These are phyloP conservation scores for Phytophthora citricola DNA, from an alignment of 352 stramenopile species.

Conservation along the genomic window DNA sequence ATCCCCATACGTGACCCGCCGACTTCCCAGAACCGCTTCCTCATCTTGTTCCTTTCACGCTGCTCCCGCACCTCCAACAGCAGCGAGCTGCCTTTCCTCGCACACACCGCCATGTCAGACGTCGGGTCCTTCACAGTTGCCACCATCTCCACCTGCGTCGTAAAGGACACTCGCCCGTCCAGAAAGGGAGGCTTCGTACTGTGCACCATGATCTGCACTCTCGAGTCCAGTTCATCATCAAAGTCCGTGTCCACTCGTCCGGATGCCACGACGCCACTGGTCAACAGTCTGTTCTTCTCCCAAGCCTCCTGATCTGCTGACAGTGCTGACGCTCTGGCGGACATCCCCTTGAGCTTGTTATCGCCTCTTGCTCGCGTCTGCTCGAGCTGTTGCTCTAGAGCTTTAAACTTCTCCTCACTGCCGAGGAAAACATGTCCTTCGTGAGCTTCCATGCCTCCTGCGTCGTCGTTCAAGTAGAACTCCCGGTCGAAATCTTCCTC, in stretches of 20 bases:
- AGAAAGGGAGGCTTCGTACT: constrained; percentile 98
- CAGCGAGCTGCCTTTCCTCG: constrained; percentile 92
- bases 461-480: constrained; percentile 96
- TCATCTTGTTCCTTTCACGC: constrained; percentile 92
- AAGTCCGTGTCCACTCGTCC: constrained; percentile 84
- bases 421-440: constrained; percentile 92
- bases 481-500: constrained; percentile 95
- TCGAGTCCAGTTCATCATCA: constrained; percentile 94
- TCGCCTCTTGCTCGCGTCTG: constrained; percentile 83
- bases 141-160: constrained; percentile 95
- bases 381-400: constrained; percentile 91
- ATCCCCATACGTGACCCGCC: constrained; percentile 97
- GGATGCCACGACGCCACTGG: constrained; percentile 91
- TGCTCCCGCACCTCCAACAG: constrained; percentile 82
- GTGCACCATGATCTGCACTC: constrained; percentile 97
- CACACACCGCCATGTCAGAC: constrained; percentile 96
- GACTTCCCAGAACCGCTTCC: constrained; percentile 99
- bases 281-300: constrained; percentile 98
- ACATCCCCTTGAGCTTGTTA: constrained; percentile 90
- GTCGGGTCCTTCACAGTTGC: constrained; percentile 96
- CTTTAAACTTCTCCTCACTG: constrained; percentile 90
- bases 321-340: constrained; percentile 91
- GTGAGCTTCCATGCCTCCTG: constrained; percentile 55
- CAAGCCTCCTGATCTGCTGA: constrained; percentile 98
- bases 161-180: constrained; percentile 95